phyloP scores from a whole-genome alignment of 1,139 yeast species.

The Taphrina pruni region DNA sequence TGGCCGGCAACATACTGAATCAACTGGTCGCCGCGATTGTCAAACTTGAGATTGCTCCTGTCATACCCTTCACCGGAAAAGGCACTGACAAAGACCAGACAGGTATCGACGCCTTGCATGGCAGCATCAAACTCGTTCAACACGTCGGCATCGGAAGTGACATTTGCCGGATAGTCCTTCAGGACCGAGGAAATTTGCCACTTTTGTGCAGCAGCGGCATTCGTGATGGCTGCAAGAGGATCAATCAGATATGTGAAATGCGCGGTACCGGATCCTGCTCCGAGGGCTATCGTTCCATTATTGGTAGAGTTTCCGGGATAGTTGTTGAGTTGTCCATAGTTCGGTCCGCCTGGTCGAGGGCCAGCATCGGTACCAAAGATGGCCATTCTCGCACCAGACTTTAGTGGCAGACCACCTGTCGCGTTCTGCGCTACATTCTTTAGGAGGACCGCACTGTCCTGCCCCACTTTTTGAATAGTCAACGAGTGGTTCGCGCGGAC shows the following conservation, averaged over 20 bases:
- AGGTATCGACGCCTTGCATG: constrained; percentile 62
- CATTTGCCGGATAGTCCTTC: constrained; percentile 50
- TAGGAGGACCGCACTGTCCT: constrained; percentile 61
- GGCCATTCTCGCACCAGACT: constrained; percentile 59
- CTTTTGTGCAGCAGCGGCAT: constrained; percentile 44
- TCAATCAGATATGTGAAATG: constrained; percentile 62
- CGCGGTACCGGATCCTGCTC: constrained; percentile 61
- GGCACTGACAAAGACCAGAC: constrained; percentile 57
- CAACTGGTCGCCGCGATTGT: constrained; percentile 67
- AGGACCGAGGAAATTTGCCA: constrained; percentile 46
- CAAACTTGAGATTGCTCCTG: constrained; percentile 60
- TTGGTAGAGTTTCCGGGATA: constrained; percentile 46
- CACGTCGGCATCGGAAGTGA: neutral
- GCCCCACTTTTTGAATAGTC: constrained; percentile 60
- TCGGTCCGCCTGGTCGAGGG: constrained; percentile 53
- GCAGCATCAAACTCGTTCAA: constrained; percentile 54
- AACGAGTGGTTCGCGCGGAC: constrained; percentile 55
- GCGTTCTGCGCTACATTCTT: constrained; percentile 57
- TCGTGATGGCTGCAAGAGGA: constrained; percentile 54
- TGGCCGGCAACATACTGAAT: constrained; percentile 59
- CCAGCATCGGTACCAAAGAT: constrained; percentile 53
- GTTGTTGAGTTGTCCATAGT: constrained; percentile 50
- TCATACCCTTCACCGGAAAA: constrained; percentile 71
- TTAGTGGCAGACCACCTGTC: constrained; percentile 59
- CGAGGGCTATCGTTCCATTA: constrained; percentile 43